Conservation (phyloP, 2,329 filamentous ascomycete species). For the Paecilomyces sp. region DNA sequence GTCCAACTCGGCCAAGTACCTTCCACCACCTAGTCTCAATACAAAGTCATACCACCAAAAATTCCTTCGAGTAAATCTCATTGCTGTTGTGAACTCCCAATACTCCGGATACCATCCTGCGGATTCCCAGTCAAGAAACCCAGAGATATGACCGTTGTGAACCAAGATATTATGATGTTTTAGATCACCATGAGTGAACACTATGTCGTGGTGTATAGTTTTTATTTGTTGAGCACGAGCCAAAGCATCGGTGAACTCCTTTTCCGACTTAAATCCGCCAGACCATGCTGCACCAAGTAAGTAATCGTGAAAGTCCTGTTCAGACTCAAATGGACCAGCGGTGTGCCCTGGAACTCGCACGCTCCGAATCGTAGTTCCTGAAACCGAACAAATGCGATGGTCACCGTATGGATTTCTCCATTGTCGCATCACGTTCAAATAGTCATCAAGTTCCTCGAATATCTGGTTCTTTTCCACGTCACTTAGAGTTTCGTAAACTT, state of each 20-base stretch:
- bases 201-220: conserved; percentile 13
- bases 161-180: conserved; percentile 12
- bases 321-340: conserved; percentile 18
- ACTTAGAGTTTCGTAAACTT: conserved; percentile 21
- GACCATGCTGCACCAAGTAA: conserved; percentile 16
- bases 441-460: conserved; percentile 22
- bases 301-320: conserved; percentile 21
- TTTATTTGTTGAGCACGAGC: conserved; percentile 12
- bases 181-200: conserved; percentile 16
- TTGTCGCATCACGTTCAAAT: conserved; percentile 22
- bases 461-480: conserved; percentile 18
- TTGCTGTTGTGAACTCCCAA: conserved; percentile 9
- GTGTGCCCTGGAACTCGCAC: conserved; percentile 18
- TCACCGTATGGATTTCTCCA: conserved; percentile 20
- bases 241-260: conserved; percentile 15
- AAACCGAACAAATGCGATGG: conserved; percentile 20
- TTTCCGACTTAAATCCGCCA: conserved; percentile 14
- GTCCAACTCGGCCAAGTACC: conserved; percentile 11
- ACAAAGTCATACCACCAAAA: conserved; percentile 15
- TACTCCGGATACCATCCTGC: conserved; percentile 9
- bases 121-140: conserved; percentile 15
- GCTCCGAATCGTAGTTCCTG: conserved; percentile 20
- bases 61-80: conserved; percentile 2
- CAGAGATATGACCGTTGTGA: conserved; percentile 9
- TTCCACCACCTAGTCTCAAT: conserved; percentile 8